Percentiles rank a stretch among this genome's conserved stretches.
These are phyloP conservation scores for Hypomontagnella monticulosa DNA, from an alignment of 495 filamentous ascomycete genomes.

Conservation along the genomic window DNA sequence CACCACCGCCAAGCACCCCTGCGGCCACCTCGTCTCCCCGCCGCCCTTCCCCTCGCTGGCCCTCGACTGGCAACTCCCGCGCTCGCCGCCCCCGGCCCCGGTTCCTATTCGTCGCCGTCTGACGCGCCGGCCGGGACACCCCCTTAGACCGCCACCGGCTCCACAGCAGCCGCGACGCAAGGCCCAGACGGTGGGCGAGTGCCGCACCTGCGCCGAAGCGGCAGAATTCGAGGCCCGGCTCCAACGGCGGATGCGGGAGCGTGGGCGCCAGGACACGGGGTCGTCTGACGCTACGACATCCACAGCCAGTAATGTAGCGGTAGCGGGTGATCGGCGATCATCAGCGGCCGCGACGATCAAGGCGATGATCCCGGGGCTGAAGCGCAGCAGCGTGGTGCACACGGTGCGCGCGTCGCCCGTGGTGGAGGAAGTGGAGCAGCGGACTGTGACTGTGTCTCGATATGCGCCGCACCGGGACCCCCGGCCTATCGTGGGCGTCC, in stretches of 20 bases:
- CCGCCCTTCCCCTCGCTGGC: conserved; percentile 20
- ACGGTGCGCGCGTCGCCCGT: conserved; percentile 25
- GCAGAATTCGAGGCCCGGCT: conserved; percentile 33
- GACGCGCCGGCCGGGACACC: conserved; percentile 30
- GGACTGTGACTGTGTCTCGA: too few species aligned
- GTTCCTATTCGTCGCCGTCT: conserved; percentile 42
- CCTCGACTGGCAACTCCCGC: conserved; percentile 33
- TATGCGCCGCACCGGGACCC: too few species aligned
- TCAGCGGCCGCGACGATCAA: conserved; percentile 27
- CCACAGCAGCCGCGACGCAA: conserved; percentile 31
- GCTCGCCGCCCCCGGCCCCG: conserved; percentile 33
- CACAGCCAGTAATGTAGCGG: neutral
- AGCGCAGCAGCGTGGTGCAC: conserved; percentile 12
- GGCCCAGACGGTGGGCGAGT: conserved; percentile 42
- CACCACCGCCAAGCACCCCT: conserved; percentile 48
- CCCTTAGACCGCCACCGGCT: conserved; percentile 38
- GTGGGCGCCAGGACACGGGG: conserved; percentile 21
- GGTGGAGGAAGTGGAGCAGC: conserved; percentile 22
- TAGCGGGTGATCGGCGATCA: conserved; percentile 1
- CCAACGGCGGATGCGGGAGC: conserved; percentile 18
- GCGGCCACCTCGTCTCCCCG: conserved; percentile 51
- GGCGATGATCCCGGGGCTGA: conserved; percentile 29
- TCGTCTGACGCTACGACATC: neutral
- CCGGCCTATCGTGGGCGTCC: too few species aligned
- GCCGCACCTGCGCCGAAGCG: conserved; percentile 34